Evolutionary conservation across 257 asterid genomes (phyloP).

Genomic region (Solanum boliviense): DNA sequence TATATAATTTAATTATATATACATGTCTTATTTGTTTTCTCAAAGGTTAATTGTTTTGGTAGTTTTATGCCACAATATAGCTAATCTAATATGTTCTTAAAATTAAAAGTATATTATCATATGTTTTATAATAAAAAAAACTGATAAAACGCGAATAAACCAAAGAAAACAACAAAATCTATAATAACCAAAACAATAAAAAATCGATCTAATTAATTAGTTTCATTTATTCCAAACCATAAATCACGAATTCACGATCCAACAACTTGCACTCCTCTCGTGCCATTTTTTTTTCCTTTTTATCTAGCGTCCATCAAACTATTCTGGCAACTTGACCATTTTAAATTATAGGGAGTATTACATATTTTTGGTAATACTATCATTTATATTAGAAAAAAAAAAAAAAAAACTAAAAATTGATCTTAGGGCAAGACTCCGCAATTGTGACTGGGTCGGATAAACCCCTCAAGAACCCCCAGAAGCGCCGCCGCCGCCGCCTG

Average conservation of each 20-base stretch:
- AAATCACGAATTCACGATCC: too few relatives aligned
- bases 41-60: too few relatives aligned
- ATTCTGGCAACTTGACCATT: not conserved
- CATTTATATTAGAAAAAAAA: not conserved
- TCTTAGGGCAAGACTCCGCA: not conserved
- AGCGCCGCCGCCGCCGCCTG: not conserved
- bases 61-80: too few relatives aligned
- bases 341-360: not conserved
- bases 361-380: not conserved
- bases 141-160: not conserved
- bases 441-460: not conserved
- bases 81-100: too few relatives aligned
- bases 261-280: not conserved
- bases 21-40: not conserved
- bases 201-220: too few relatives aligned
- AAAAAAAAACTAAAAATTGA: not conserved
- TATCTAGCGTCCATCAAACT: not conserved
- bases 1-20: too few relatives aligned
- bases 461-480: not conserved
- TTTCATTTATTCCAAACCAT: too few relatives aligned
- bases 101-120: too few relatives aligned
- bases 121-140: too few relatives aligned
- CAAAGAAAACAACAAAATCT: not conserved
- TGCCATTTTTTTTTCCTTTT: not conserved
- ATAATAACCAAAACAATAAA: too few relatives aligned